Percentiles rank a stretch among this genome's conserved stretches.
These are phyloP conservation scores for Cynara cardunculus DNA, from an alignment of 129 eudicot genomes.

Conservation along the genomic window DNA sequence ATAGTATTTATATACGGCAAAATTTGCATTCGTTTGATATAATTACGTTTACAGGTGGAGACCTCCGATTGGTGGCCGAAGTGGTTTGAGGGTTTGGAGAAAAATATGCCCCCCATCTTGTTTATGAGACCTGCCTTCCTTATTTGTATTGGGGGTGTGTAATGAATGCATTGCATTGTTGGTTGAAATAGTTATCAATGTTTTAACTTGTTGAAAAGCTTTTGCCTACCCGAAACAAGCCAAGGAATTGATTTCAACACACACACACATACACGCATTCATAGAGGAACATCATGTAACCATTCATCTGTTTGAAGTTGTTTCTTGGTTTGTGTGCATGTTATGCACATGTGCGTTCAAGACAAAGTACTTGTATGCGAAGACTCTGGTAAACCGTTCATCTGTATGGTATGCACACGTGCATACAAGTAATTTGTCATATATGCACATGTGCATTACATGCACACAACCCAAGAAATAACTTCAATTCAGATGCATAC, in stretches of 20 bases:
- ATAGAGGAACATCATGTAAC: too few relatives aligned
- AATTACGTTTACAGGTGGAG: slow-evolving; percentile 15
- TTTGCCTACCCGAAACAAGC: slow-evolving; percentile 26
- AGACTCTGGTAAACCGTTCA: too few relatives aligned
- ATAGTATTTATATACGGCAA: background rate
- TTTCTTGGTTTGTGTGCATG: too few relatives aligned
- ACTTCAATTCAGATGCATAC: too few relatives aligned
- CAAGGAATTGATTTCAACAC: slow-evolving; percentile 21
- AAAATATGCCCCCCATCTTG: background rate
- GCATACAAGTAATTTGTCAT: too few relatives aligned
- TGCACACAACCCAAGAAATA: too few relatives aligned
- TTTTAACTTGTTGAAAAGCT: slow-evolving; percentile 24
- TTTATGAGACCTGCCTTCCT: slow-evolving; percentile 11
- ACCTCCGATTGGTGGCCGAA: background rate
- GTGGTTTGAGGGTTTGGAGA: slow-evolving; percentile 16
- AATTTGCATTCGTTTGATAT: background rate
- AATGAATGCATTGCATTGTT: slow-evolving; percentile 26
- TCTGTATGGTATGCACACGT: too few relatives aligned
- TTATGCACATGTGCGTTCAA: too few relatives aligned
- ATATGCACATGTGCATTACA: too few relatives aligned
- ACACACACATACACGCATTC: too few relatives aligned
- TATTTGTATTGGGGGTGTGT: slow-evolving; percentile 12
- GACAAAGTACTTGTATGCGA: too few relatives aligned
- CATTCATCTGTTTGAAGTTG: too few relatives aligned
- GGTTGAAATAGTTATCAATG: slow-evolving; percentile 28